These are phyloP conservation scores for Dovyalis caffra DNA, from an alignment of 345 rosid species.

Conservation along the genomic window DNA sequence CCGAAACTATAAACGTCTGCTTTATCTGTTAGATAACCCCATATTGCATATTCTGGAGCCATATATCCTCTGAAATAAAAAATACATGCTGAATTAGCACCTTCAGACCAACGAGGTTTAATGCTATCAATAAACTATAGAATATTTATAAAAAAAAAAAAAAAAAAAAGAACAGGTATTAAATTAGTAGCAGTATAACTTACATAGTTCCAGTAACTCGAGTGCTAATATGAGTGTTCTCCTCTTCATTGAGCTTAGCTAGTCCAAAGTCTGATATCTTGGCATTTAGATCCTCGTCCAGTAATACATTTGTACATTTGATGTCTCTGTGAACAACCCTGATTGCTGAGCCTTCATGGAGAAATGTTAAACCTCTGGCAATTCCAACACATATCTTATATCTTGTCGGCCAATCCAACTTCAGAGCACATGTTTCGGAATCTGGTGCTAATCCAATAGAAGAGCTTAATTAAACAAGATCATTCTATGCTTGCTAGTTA, in stretches of 20 bases:
- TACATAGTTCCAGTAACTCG: constrained; percentile 65
- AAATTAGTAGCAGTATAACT: constrained; percentile 58
- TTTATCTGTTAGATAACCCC: constrained; percentile 50
- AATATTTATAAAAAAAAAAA: constrained; percentile 44
- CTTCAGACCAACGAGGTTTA: no score
- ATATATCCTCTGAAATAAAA: constrained; percentile 44
- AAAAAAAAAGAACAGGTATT: constrained; percentile 46
- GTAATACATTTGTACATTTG: constrained; percentile 64
- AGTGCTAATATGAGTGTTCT: constrained; percentile 69
- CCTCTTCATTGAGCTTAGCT: constrained; percentile 65
- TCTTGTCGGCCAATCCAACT: constrained; percentile 63
- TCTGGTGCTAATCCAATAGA: neutral
- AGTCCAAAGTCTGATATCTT: constrained; percentile 73
- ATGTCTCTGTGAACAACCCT: constrained; percentile 77
- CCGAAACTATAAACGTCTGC: constrained; percentile 67
- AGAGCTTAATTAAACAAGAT: constrained; percentile 34
- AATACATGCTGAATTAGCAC: neutral
- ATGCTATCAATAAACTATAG: no score
- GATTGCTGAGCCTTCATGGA: constrained; percentile 66
- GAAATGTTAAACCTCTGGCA: constrained; percentile 65
- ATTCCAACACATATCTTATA: constrained; percentile 63
- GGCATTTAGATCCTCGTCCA: constrained; percentile 49
- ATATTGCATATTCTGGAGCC: constrained; percentile 57
- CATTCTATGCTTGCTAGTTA: neutral
- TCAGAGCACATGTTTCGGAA: constrained; percentile 31